Evolutionary conservation across 164 flowering plant species (phyloP).

Genomic region (Magnolia changhungtana): DNA sequence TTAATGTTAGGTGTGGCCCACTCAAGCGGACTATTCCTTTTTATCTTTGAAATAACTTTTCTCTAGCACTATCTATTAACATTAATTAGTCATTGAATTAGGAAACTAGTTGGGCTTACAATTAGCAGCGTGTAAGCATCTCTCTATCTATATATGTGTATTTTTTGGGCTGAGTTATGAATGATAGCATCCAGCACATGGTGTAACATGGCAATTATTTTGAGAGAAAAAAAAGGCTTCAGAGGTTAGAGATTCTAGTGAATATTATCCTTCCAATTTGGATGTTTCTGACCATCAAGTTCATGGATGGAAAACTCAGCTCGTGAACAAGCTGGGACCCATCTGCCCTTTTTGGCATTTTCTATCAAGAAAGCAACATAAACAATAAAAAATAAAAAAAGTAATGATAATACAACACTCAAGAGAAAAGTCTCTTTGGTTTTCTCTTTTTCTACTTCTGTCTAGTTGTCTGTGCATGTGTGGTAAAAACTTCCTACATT

Average conservation of each 20-base stretch:
- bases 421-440: not conserved
- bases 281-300: not conserved
- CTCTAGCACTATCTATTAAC: too few relatives aligned
- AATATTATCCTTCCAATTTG: not conserved
- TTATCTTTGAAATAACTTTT: too few relatives aligned
- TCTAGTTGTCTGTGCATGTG: not conserved
- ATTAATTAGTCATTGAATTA: too few relatives aligned
- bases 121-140: too few relatives aligned
- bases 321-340: conserved; percentile 1
- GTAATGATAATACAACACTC: not conserved
- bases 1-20: too few relatives aligned
- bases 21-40: too few relatives aligned
- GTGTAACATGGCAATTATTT: too few relatives aligned
- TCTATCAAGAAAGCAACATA: not conserved
- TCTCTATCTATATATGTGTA: too few relatives aligned
- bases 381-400: not conserved
- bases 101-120: too few relatives aligned
- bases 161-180: too few relatives aligned
- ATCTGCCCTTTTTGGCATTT: not conserved
- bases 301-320: not conserved
- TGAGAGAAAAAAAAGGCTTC: not conserved
- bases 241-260: not conserved
- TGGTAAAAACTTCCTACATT: not conserved
- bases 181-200: too few relatives aligned
- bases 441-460: not conserved